Conservation (phyloP, 495 filamentous ascomycete species). For the Penicilliopsis zonata region DNA sequence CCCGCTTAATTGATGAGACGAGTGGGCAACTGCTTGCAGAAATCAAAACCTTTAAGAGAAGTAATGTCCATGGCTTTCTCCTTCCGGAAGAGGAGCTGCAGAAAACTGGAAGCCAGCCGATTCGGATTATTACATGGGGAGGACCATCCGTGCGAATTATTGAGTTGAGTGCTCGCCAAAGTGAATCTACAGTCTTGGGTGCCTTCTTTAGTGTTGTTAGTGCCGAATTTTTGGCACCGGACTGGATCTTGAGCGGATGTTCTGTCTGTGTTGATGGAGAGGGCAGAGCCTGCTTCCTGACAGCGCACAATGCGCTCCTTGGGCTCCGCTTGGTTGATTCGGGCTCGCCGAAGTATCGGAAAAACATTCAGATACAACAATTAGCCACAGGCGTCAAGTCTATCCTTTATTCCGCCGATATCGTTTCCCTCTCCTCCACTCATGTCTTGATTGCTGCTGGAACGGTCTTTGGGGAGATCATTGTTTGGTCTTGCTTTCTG, state of each 20-base stretch:
- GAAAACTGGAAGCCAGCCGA: slow-evolving; percentile 10
- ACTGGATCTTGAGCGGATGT: slow-evolving; percentile 79
- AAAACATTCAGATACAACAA: slow-evolving; percentile 19
- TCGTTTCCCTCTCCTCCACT: slow-evolving; percentile 43
- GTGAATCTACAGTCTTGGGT: slow-evolving; percentile 6
- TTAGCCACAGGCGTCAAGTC: slow-evolving; percentile 63
- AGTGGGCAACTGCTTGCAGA: slow-evolving; percentile 20
- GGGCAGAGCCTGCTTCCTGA: slow-evolving; percentile 41
- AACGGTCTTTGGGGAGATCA: slow-evolving; percentile 86
- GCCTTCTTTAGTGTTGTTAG: slow-evolving; percentile 12
- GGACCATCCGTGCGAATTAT: slow-evolving; percentile 59
- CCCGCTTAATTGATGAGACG: slow-evolving; percentile 23
- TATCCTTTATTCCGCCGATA: slow-evolving; percentile 77
- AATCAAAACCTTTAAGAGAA: slow-evolving; percentile 24
- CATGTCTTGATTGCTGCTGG: slow-evolving; percentile 69
- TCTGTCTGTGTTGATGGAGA: slow-evolving; percentile 10
- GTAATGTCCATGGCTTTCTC: slow-evolving; percentile 31
- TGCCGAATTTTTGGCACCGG: slow-evolving; percentile 37
- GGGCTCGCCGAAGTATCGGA: slow-evolving; percentile 8
- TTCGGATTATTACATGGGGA: slow-evolving; percentile 58
- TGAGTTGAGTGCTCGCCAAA: slow-evolving; percentile 16
- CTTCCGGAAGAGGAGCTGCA: slow-evolving; percentile 9
- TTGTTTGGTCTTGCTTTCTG: slow-evolving; percentile 68
- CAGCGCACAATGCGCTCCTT: slow-evolving; percentile 73
- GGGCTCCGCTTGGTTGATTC: slow-evolving; percentile 20